Conservation (phyloP, 2,329 filamentous ascomycete species). For the Dactylonectria macrodidyma region DNA sequence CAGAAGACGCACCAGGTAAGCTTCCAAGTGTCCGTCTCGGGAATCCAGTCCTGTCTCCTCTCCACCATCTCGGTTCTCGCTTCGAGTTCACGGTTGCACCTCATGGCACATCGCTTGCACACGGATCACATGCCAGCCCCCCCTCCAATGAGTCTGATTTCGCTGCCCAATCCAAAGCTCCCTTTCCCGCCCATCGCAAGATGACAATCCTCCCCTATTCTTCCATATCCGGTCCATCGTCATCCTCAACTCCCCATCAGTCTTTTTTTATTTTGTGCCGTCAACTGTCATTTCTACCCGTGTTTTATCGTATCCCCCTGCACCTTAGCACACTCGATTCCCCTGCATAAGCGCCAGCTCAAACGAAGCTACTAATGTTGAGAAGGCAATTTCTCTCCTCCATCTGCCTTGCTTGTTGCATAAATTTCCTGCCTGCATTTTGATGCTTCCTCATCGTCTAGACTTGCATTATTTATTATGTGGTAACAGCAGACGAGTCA, state of each 20-base stretch:
- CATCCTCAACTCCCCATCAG: not conserved
- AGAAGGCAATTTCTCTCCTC: not conserved
- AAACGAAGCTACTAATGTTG: not conserved
- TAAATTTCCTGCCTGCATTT: not conserved
- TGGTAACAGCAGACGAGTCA: not conserved
- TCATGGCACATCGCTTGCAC: not conserved
- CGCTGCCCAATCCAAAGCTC: not conserved
- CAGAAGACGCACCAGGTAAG: not conserved
- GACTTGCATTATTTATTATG: not conserved
- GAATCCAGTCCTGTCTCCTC: no score
- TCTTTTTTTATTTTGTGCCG: not conserved
- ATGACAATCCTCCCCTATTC: not conserved
- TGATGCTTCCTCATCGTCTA: not conserved
- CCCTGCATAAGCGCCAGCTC: constrained; percentile 5
- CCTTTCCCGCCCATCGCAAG: not conserved
- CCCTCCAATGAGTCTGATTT: not conserved
- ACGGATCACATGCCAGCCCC: not conserved
- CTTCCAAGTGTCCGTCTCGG: not conserved
- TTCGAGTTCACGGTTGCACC: not conserved
- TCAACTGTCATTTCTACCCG: not conserved
- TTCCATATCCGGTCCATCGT: not conserved
- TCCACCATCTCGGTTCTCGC: not conserved
- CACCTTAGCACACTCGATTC: not conserved
- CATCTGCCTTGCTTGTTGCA: not conserved
- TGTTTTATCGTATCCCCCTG: constrained; percentile 1